Conservation (phyloP, 176 grass and related monocot genomes). For the Zea mays region DNA sequence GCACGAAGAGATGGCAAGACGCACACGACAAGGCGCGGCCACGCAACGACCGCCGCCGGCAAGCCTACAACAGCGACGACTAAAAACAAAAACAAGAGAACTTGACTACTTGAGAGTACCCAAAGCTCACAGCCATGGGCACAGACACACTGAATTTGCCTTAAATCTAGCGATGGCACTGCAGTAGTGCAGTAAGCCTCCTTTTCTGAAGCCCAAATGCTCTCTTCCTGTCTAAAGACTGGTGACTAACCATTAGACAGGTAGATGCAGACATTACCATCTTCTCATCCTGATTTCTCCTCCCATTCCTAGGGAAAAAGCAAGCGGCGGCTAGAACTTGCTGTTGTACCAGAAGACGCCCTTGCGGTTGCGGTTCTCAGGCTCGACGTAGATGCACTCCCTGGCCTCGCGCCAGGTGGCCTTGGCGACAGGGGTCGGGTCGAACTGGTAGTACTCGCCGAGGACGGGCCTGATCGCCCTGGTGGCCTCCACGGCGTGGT, state of each 20-base stretch:
- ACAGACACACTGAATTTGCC: constrained; percentile 28
- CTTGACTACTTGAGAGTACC: no score
- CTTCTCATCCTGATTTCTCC: constrained; percentile 18
- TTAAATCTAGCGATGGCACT: constrained; percentile 42
- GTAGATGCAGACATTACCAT: constrained; percentile 11
- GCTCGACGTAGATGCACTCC: constrained; percentile 84
- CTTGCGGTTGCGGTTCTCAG: constrained; percentile 58
- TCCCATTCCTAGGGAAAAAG: not conserved
- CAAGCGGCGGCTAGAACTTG: constrained; percentile 58
- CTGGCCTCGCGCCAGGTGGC: constrained; percentile 80
- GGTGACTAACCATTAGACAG: constrained; percentile 40
- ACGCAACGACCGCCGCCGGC: constrained; percentile 16
- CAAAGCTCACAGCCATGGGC: no score
- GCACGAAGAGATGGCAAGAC: constrained; percentile 21
- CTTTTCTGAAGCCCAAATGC: constrained; percentile 38
- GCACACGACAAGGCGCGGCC: constrained; percentile 26
- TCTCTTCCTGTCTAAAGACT: constrained; percentile 44
- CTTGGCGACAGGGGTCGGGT: constrained; percentile 60
- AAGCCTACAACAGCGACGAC: constrained; percentile 17
- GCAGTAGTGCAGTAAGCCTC: constrained; percentile 25
- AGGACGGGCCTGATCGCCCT: constrained; percentile 83
- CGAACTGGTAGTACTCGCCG: constrained; percentile 89
- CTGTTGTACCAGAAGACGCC: constrained; percentile 95
- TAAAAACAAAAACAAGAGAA: not conserved
- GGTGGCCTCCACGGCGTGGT: constrained; percentile 94